These are phyloP conservation scores for Emydomyces testavorans DNA, from an alignment of 2,329 filamentous ascomycete species.

Conservation along the genomic window DNA sequence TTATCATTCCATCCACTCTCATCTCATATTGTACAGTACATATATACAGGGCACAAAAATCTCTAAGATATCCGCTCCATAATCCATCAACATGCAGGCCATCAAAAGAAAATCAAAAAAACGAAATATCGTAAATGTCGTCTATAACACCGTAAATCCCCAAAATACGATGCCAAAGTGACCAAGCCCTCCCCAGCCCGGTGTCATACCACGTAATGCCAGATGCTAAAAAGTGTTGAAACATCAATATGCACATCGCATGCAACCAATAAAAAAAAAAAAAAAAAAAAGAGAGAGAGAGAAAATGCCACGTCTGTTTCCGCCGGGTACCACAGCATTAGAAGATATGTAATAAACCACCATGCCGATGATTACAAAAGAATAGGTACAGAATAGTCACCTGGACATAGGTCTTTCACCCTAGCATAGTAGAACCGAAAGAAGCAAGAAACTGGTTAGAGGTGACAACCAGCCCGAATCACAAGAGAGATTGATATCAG, in stretches of 20 bases:
- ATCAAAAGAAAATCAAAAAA: not conserved
- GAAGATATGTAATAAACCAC: not conserved
- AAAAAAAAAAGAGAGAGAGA: not conserved
- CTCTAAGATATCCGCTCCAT: not conserved
- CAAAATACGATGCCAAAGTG: not conserved
- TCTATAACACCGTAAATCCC: not conserved
- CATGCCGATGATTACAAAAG: not conserved
- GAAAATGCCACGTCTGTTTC: not conserved
- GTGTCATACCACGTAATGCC: not conserved
- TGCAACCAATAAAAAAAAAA: not conserved
- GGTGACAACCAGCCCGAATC: not conserved
- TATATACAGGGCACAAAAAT: not conserved
- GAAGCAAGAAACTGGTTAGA: not conserved
- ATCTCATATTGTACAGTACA: conserved; percentile 4
- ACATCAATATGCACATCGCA: not conserved
- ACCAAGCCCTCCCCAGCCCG: not conserved
- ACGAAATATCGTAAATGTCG: not conserved
- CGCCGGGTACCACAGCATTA: not conserved
- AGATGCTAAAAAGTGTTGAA: not conserved
- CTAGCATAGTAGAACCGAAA: not conserved
- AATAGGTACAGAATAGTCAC: not conserved
- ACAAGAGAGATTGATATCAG: not conserved
- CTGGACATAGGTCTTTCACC: not conserved
- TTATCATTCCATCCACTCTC: no score
- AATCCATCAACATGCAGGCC: not conserved